Evolutionary conservation across 2,329 filamentous ascomycete genomes (phyloP), one percentile per base, ranked within the genome.

Genomic region (Aspergillus sp.): DNA sequence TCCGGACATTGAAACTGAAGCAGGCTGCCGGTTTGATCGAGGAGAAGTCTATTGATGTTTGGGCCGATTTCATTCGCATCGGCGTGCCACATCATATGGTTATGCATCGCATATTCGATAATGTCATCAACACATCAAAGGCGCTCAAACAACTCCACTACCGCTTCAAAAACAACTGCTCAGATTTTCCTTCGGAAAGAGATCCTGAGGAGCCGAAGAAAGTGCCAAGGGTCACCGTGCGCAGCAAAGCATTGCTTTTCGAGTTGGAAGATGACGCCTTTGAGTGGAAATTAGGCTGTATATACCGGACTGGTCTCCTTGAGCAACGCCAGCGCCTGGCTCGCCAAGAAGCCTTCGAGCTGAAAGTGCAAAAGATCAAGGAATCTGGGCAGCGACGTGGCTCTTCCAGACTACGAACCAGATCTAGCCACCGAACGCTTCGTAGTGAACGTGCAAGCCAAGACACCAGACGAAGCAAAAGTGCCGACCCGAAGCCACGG

Each of bases 231-330:
- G 81, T 99, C 22, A 94, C 92, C 0, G 66, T 99, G 10, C 87
- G 92, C 54, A 90, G 89, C 56, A 90, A 90, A 67, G 90, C 90
- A 5, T 82, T 99, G 24, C 78, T 96, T 2, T 94, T 99, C 60
- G 94, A 98, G 71, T 82, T 99, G 39, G 95, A 99, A 76, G 95
- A 99, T 73, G 94, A 95, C 53, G 89, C 91, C 0, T 99, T 99
- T 69, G 95, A 99, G 74, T 99, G 93, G 91, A 98, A 97, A 73
- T 81, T 99, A 10, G 92, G 93, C 16, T 88, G 92, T 71, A 99
- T 99, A 54, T 99, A 98, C 74, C 88, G 94, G 32, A 87, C 91
- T 50, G 95, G 96, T 0, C 83, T 94, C 20, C 81, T 93, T 57
- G 95, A 99, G 74, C 94, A 98, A 75, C 88, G 89, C 72, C 95